Percentiles rank a stretch among this genome's conserved stretches.
Evolutionary conservation across 139 green algal species (phyloP).

Genomic region (Chlamydomonas incerta): DNA sequence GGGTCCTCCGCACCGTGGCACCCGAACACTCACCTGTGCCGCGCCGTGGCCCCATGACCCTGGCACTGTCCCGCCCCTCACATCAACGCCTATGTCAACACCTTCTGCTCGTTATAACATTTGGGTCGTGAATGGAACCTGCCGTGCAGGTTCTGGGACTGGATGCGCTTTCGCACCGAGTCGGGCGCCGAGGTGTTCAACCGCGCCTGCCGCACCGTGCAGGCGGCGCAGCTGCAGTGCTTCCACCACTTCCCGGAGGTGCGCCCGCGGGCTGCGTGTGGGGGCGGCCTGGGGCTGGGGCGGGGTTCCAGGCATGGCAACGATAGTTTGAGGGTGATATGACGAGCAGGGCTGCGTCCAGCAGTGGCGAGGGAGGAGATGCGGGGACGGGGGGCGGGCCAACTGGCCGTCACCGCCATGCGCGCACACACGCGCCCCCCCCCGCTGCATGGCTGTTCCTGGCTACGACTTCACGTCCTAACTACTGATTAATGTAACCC

Average conservation of each 20-base stretch:
- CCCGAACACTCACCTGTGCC: too few relatives aligned
- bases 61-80: neutral
- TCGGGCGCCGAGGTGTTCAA: neutral
- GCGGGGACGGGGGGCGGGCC: too few relatives aligned
- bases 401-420: too few relatives aligned
- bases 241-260: conserved; percentile 45
- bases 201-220: neutral
- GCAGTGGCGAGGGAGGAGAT: too few relatives aligned
- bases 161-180: conserved; percentile 3
- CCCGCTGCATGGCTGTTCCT: too few relatives aligned
- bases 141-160: conserved; percentile 36
- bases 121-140: too few relatives aligned
- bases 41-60: too few relatives aligned
- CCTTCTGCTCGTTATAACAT: too few relatives aligned
- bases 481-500: neutral
- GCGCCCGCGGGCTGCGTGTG: neutral
- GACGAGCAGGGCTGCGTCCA: neutral
- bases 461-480: too few relatives aligned
- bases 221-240: conserved; percentile 21
- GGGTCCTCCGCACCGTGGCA: too few relatives aligned
- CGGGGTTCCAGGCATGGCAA: neutral
- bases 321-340: neutral
- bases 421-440: too few relatives aligned
- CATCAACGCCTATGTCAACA: too few relatives aligned
- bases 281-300: neutral